Base-by-base conservation (phyloP, 768 basidiomycete genomes). In the Auriscalpium microsporum region DNA sequence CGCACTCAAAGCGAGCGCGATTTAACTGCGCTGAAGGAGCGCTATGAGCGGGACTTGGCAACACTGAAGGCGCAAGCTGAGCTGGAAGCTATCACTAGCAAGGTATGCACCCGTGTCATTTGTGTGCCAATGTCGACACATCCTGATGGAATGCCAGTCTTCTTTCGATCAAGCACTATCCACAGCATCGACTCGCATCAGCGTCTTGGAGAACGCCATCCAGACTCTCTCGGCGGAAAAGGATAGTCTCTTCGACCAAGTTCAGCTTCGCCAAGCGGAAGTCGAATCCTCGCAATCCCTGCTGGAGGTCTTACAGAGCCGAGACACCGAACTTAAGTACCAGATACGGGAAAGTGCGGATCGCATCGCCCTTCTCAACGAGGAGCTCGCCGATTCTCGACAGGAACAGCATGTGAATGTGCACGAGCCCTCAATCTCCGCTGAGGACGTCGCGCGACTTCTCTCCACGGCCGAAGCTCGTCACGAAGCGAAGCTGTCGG, bases 241-340 rank as follows among this genome's bases (percentile, higher is more conserved):
- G 64, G 85, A 83, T 61, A 68, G 73, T 10, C 78, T 92, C 59
- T 98, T 97, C 66, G 90, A 94, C 61, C 82, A 87, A 57, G 75
- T 93, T 4, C 93, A 98, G 69, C 64, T 87, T 48, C 85, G 90
- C 34, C 92, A 95, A 67, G 94, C 90, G 14, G 94, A 97, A 64
- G 69, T 88, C 10, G 96, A 99, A 70, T 87, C 89, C 1, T 81
- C 84, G 5, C 84, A 86, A 59, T 81, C 80, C 5, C 84, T 88
- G 59, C 74, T 86, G 2, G 90, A 93, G 61, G 78, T 79, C 1
- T 69, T 93, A 17, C 82, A 88, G 62, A 83, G 83, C 48, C 86
- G 89, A 63, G 86, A 84, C 48, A 82, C 84, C 2, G 96, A 99
- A 65, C 73, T 90, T 34, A 83, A 91, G 62, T 94, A 87, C 69